These are phyloP conservation scores for Erysimum cheiranthoides DNA, from an alignment of 345 rosid genomes.

Conservation along the genomic window DNA sequence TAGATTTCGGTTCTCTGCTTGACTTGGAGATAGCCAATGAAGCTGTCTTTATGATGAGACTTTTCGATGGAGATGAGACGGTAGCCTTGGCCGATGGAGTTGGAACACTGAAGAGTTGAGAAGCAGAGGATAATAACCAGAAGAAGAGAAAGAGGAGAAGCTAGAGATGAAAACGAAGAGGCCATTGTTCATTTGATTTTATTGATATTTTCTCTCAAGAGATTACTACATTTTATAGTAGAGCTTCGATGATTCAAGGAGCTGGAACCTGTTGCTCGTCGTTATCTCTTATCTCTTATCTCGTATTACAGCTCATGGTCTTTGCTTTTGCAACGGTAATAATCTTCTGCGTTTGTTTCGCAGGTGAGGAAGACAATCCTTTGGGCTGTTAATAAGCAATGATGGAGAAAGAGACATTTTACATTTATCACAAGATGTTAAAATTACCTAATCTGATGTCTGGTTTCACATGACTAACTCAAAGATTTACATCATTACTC, in stretches of 20 bases:
- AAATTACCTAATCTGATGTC: not conserved
- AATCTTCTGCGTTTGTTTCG: too few species aligned
- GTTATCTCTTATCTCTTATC: too few species aligned
- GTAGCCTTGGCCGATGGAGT: constrained; percentile 20
- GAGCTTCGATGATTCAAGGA: too few species aligned
- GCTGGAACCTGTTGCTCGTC: too few species aligned
- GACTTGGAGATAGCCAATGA: constrained; percentile 82
- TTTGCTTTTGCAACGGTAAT: too few species aligned
- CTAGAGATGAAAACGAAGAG: not conserved
- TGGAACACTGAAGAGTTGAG: not conserved
- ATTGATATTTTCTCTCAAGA: too few species aligned
- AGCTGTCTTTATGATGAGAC: constrained; percentile 62
- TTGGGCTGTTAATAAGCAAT: not conserved
- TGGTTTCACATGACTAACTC: too few species aligned
- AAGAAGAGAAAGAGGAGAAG: not conserved
- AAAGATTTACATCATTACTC: not conserved
- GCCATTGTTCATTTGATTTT: not conserved
- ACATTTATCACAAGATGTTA: constrained; percentile 2
- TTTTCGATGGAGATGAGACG: constrained; percentile 9
- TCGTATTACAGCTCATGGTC: too few species aligned
- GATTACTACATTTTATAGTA: too few species aligned
- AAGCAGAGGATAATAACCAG: not conserved
- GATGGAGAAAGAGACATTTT: not conserved
- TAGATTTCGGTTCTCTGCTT: constrained; percentile 67
- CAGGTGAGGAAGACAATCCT: too few species aligned